A percentile compares a stretch with the other conserved stretches of the same genome.
These are phyloP conservation scores for Pseudogymnoascus sp. DNA, from an alignment of 2,329 filamentous ascomycete species.

Conservation along the genomic window DNA sequence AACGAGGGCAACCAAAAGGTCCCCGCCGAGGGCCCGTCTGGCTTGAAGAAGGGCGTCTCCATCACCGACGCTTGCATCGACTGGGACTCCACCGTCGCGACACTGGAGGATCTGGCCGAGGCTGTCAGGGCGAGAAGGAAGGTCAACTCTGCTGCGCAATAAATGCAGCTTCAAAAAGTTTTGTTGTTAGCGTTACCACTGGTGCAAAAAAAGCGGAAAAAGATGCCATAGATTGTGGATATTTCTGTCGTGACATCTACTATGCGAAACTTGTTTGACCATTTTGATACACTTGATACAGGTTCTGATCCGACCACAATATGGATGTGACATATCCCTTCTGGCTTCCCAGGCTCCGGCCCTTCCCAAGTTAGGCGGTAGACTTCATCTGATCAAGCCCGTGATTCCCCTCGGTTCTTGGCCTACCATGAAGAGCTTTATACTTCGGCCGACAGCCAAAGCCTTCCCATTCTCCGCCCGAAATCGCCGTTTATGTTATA, in stretches of 20 bases:
- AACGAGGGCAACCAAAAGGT: conserved; percentile 87
- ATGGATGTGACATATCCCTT: not conserved
- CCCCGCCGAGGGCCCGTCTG: conserved; percentile 68
- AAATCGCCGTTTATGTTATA: not conserved
- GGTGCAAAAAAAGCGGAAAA: not conserved
- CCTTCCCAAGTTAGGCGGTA: not conserved
- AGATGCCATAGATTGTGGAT: not conserved
- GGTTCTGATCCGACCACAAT: not conserved
- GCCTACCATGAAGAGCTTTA: not conserved
- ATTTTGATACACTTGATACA: conserved; percentile 2
- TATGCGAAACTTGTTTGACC: not conserved
- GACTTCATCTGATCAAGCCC: not conserved
- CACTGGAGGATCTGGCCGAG: conserved; percentile 78
- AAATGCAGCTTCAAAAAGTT: not conserved
- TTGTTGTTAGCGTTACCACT: conserved; percentile 7
- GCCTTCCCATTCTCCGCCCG: not conserved
- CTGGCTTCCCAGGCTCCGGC: not conserved
- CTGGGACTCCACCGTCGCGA: conserved; percentile 77
- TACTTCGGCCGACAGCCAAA: not conserved
- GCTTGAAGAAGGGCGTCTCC: conserved; percentile 78
- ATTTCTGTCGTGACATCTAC: conserved; percentile 1
- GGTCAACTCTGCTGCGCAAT: conserved; percentile 17
- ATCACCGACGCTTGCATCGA: conserved; percentile 95
- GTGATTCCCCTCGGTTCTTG: not conserved
- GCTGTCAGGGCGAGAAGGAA: conserved; percentile 70